Percentiles rank a stretch among this genome's conserved stretches.
Conservation (phyloP, 148 eudicot species). For the Dysphania ambrosioides region DNA sequence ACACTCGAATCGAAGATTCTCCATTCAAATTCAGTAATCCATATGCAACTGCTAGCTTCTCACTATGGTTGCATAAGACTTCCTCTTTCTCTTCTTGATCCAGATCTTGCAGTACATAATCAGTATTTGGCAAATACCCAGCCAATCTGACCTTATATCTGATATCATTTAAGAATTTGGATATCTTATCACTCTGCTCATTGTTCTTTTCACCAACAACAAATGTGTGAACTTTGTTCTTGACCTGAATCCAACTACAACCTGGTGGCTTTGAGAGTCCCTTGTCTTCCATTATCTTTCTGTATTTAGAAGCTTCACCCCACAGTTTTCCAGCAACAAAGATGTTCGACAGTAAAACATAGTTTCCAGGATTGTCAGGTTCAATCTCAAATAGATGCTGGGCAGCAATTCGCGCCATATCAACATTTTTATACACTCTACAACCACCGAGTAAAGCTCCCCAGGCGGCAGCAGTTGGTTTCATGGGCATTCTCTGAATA, state of each 20-base stretch:
- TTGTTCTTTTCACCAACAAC: conserved; percentile 73
- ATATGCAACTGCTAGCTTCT: conserved; percentile 81
- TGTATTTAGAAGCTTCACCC: conserved; percentile 64
- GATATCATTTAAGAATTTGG: conserved; percentile 52
- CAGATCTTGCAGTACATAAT: conserved; percentile 76
- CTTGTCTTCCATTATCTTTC: conserved; percentile 61
- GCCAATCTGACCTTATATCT: conserved; percentile 57
- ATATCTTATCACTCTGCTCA: conserved; percentile 53
- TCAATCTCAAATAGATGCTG: conserved; percentile 55
- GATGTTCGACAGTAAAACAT: conserved; percentile 58
- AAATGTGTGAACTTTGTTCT: conserved; percentile 56
- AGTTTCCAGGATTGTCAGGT: conserved; percentile 78
- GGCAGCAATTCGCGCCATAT: conserved; percentile 66
- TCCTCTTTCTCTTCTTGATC: conserved; percentile 76
- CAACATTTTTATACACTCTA: conserved; percentile 70
- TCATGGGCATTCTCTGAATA: conserved; percentile 63
- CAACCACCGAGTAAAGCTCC: conserved; percentile 84
- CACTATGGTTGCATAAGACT: conserved; percentile 69
- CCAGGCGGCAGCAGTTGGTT: conserved; percentile 75
- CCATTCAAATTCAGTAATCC: conserved; percentile 68
- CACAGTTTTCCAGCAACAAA: conserved; percentile 57
- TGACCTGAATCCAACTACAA: conserved; percentile 78
- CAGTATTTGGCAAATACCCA: conserved; percentile 66
- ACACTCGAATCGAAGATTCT: conserved; percentile 58
- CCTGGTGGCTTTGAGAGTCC: conserved; percentile 71